A percentile compares a stretch with the other conserved stretches of the same genome.
Conservation (phyloP, 805 yeast species). For the Candida tibetensis region DNA sequence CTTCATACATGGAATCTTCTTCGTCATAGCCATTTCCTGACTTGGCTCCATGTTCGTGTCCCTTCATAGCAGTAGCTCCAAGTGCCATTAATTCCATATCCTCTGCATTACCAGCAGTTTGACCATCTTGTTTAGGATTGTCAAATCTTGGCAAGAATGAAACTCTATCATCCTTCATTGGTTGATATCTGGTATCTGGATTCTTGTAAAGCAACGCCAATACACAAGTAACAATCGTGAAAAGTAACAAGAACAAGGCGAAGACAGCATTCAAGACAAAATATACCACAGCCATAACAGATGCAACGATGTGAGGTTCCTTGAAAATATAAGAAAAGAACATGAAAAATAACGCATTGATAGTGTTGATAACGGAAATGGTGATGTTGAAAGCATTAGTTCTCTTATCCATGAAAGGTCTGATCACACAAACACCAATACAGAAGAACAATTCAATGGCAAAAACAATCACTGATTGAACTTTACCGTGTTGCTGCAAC, state of each 20-base stretch:
- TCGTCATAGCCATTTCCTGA: constrained; percentile 21
- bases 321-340: constrained; percentile 83
- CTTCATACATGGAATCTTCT: constrained; percentile 35
- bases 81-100: constrained; percentile 69
- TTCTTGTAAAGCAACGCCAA: constrained; percentile 82
- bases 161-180: constrained; percentile 93
- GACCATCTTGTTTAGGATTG: constrained; percentile 22
- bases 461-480: constrained; percentile 75
- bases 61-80: constrained; percentile 67
- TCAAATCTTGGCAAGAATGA: constrained; percentile 81
- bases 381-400: constrained; percentile 92
- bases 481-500: constrained; percentile 75
- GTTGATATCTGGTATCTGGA: constrained; percentile 94
- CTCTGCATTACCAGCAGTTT: constrained; percentile 22
- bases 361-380: constrained; percentile 71
- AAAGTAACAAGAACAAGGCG: constrained; percentile 75
- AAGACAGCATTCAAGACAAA: constrained; percentile 87
- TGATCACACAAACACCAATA: constrained; percentile 58
- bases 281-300: constrained; percentile 87
- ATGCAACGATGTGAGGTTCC: constrained; percentile 84
- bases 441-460: constrained; percentile 72
- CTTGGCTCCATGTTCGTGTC: constrained; percentile 45
- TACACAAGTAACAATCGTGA: constrained; percentile 84
- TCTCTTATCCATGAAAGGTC: constrained; percentile 93
- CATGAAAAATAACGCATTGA: constrained; percentile 83